Evolutionary conservation across 768 basidiomycete genomes (phyloP).

Genomic region (Clathrus columnatus): DNA sequence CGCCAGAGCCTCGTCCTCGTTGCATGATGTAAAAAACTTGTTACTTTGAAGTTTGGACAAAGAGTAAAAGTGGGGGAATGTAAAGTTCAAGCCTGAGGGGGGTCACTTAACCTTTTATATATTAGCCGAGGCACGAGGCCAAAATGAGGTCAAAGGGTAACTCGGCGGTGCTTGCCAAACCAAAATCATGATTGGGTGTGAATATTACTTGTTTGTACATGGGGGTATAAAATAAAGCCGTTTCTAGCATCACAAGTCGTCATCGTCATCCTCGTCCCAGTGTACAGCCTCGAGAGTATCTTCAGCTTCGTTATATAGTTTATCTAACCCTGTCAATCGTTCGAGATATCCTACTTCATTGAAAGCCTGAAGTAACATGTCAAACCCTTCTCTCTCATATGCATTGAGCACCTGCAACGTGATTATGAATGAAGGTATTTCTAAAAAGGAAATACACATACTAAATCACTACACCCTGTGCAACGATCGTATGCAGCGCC

Average conservation of each 20-base stretch:
- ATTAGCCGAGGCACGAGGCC: no score
- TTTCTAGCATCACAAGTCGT: constrained; percentile 11
- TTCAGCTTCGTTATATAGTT: constrained; percentile 68
- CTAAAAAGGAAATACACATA: constrained; percentile 28
- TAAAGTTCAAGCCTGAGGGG: no score
- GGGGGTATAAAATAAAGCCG: not conserved
- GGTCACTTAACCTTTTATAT: no score
- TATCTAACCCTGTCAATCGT: constrained; percentile 67
- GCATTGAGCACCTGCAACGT: constrained; percentile 61
- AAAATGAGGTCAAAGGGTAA: no score
- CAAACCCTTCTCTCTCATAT: constrained; percentile 74
- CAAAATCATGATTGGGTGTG: no score
- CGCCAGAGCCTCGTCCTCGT: not conserved
- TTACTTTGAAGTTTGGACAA: no score
- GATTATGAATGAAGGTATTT: not conserved
- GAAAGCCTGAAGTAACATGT: constrained; percentile 71
- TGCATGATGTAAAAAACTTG: not conserved
- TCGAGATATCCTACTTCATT: constrained; percentile 75
- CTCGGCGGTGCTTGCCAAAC: no score
- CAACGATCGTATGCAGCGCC: constrained; percentile 84
- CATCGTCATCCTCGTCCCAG: constrained; percentile 60
- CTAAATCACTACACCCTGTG: constrained; percentile 82
- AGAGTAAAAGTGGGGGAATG: no score
- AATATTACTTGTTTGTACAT: not conserved
- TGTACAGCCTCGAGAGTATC: constrained; percentile 61